These are phyloP conservation scores for Teratosphaeria viscida DNA, from an alignment of 2,329 filamentous ascomycete species.

Conservation along the genomic window DNA sequence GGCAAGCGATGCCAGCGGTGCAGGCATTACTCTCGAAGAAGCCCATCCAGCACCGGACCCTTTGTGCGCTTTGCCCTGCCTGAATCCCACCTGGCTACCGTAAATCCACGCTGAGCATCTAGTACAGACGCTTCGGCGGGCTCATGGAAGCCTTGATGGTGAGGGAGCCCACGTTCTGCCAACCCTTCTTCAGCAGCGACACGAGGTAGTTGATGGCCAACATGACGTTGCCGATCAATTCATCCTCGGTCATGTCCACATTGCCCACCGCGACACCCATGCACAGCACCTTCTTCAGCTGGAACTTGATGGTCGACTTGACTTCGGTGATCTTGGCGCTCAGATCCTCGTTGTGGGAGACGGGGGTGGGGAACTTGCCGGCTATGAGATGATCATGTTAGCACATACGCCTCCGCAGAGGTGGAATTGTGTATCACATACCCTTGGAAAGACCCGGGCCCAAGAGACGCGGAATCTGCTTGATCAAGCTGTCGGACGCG, in stretches of 20 bases:
- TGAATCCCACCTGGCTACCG: background rate
- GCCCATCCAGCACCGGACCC: constrained; percentile 9
- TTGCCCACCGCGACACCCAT: constrained; percentile 99
- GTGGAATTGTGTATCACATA: constrained; percentile 33
- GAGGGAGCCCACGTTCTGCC: constrained; percentile 99
- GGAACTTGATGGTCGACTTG: constrained; percentile 99
- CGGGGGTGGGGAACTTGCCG: constrained; percentile 98
- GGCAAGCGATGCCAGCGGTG: background rate
- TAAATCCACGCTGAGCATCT: constrained; percentile 31
- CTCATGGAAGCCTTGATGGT: constrained; percentile 99
- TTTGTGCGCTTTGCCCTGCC: background rate
- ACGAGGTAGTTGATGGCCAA: constrained; percentile 99
- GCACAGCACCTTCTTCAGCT: constrained; percentile 99
- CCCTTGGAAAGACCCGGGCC: constrained; percentile 97
- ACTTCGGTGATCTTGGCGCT: constrained; percentile 94
- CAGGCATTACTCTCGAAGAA: constrained; percentile 17
- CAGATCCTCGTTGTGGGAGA: constrained; percentile 94
- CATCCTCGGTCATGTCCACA: constrained; percentile 92
- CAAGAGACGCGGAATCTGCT: constrained; percentile 99
- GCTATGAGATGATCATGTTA: constrained; percentile 44
- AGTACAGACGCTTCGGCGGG: constrained; percentile 96
- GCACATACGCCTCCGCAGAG: background rate
- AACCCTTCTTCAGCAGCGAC: constrained; percentile 99
- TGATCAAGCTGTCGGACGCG: constrained; percentile 94
- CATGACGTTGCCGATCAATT: constrained; percentile 98